Percentiles rank a stretch among this genome's conserved stretches.
Conservation (phyloP, 2,329 filamentous ascomycete genomes). For the Neospermospora avenae region DNA sequence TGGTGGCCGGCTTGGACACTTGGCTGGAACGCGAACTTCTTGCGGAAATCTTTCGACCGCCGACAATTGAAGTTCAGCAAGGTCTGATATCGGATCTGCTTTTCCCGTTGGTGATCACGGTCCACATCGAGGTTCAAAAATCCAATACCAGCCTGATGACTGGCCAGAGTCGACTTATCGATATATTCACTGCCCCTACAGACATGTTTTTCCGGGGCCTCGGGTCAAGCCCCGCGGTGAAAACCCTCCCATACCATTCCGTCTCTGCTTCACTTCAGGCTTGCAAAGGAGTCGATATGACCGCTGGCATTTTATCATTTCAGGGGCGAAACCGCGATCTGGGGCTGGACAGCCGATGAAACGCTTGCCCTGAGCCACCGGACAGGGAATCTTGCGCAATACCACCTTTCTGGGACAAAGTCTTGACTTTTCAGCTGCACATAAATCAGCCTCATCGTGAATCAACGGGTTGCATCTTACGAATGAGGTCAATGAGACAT, state of each 20-base stretch:
- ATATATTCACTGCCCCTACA: neutral
- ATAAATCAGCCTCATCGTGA: constrained; percentile 4
- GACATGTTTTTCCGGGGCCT: neutral
- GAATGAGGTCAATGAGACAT: neutral
- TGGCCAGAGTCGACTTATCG: neutral
- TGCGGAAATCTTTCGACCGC: too few relatives aligned
- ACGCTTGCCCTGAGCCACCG: constrained; percentile 1
- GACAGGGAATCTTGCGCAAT: constrained; percentile 8
- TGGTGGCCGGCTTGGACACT: neutral
- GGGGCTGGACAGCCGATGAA: constrained; percentile 12
- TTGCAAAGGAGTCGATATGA: neutral
- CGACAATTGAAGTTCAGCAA: too few relatives aligned
- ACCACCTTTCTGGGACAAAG: neutral
- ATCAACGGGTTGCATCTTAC: neutral
- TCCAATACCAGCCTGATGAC: neutral
- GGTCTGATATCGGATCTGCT: constrained; percentile 7
- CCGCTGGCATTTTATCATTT: neutral
- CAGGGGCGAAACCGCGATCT: neutral
- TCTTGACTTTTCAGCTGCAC: constrained; percentile 13
- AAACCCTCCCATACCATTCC: neutral
- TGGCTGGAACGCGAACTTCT: neutral
- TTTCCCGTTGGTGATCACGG: neutral
- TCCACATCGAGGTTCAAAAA: neutral
- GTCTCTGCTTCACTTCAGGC: neutral
- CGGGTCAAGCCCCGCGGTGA: neutral